Evolutionary conservation across 208 protist genomes (phyloP).

Genomic region (Leishmania lainsoni): DNA sequence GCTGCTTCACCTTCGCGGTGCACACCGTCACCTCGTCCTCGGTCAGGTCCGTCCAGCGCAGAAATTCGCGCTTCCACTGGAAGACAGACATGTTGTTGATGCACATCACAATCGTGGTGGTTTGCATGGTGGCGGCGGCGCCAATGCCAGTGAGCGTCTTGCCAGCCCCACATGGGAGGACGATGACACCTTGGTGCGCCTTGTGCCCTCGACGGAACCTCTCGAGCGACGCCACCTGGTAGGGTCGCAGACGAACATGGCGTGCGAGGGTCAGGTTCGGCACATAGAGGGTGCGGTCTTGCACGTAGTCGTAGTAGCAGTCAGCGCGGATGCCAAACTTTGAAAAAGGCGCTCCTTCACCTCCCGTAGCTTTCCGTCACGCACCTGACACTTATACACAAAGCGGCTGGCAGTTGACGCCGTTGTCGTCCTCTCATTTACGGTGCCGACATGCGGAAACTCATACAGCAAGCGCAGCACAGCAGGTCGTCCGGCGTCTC

Average conservation of each 20-base stretch:
- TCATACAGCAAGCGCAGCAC: slow-evolving; percentile 48
- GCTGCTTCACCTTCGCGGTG: slow-evolving; percentile 82
- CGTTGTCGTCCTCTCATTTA: not conserved
- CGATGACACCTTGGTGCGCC: slow-evolving; percentile 97
- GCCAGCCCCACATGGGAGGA: slow-evolving; percentile 99
- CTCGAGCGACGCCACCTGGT: slow-evolving; percentile 87
- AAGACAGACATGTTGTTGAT: slow-evolving; percentile 96
- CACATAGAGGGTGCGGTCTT: slow-evolving; percentile 71
- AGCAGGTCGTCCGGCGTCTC: slow-evolving; percentile 35
- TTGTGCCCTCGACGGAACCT: slow-evolving; percentile 79
- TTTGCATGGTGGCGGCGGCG: slow-evolving; percentile 93
- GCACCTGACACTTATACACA: slow-evolving; percentile 84
- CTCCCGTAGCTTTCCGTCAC: slow-evolving; percentile 65
- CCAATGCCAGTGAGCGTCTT: slow-evolving; percentile 99
- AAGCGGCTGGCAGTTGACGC: slow-evolving; percentile 35
- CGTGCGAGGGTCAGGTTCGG: slow-evolving; percentile 54
- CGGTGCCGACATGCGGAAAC: not conserved
- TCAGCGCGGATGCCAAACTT: slow-evolving; percentile 78
- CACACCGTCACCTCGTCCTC: slow-evolving; percentile 82
- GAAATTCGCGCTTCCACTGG: slow-evolving; percentile 97
- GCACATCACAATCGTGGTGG: slow-evolving; percentile 95
- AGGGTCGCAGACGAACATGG: slow-evolving; percentile 77
- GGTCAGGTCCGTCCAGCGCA: slow-evolving; percentile 88
- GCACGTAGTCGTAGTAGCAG: slow-evolving; percentile 87
- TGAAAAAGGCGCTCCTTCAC: slow-evolving; percentile 79